These are phyloP conservation scores for Aspergillus fumigatus DNA, from an alignment of 2,329 filamentous ascomycete species.

Conservation along the genomic window DNA sequence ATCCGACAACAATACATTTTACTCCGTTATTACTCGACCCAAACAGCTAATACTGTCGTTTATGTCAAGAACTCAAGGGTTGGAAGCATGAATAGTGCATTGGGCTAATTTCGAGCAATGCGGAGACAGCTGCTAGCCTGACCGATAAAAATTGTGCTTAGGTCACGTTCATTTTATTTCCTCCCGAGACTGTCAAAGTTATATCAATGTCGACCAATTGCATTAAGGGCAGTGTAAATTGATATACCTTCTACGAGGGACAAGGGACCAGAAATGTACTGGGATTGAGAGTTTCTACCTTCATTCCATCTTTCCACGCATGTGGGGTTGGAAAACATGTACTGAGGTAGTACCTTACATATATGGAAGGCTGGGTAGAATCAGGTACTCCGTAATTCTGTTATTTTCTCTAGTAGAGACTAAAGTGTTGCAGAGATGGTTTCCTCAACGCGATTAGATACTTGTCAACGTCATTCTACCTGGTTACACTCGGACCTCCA, in stretches of 20 bases:
- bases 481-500: background rate
- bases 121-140: background rate
- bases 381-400: background rate
- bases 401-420: background rate
- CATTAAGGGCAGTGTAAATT: background rate
- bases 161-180: background rate
- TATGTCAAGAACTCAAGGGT: background rate
- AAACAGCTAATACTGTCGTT: background rate
- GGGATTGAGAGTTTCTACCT: background rate
- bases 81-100: background rate
- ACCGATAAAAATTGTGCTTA: background rate
- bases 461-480: background rate
- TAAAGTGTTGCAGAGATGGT: background rate
- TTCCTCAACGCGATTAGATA: background rate
- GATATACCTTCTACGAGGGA: background rate
- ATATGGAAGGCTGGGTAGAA: background rate
- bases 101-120: background rate
- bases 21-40: conserved; percentile 2
- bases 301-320: background rate
- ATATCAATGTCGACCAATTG: background rate
- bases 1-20: background rate
- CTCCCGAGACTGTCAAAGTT: background rate
- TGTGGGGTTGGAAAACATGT: background rate
- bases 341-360: background rate
- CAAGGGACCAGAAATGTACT: background rate